Conservation (phyloP, 2,329 filamentous ascomycete genomes). For the Verticillium albo-atrum region DNA sequence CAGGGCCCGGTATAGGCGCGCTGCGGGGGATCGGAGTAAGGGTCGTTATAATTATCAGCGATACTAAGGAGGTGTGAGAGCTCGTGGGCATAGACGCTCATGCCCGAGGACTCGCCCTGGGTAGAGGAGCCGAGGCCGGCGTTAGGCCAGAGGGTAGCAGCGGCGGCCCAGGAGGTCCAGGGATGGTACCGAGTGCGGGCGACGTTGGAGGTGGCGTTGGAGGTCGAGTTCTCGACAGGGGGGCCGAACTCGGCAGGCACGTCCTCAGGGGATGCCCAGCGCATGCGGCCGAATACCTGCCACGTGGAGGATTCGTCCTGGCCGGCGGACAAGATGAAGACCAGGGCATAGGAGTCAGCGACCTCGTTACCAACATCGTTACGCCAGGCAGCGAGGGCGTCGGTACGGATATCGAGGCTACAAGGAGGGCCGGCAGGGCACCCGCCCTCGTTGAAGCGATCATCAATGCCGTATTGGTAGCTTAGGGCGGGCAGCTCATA, state of each 20-base stretch:
- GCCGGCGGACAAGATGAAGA: constrained; percentile 49
- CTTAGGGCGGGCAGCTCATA: constrained; percentile 42
- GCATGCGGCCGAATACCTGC: constrained; percentile 54
- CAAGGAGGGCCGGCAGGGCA: constrained; percentile 39
- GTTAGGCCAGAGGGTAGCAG: no score
- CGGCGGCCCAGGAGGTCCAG: no score
- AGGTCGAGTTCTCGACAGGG: constrained; percentile 22
- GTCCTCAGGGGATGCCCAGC: constrained; percentile 40
- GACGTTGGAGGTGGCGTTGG: no score
- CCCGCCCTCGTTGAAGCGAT: constrained; percentile 41
- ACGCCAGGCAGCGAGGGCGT: constrained; percentile 44
- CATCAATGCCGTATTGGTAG: constrained; percentile 47
- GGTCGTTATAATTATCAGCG: no score
- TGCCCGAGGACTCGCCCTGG: no score
- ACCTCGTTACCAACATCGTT: constrained; percentile 44
- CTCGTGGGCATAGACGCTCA: no score
- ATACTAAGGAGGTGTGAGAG: no score
- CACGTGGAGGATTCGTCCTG: constrained; percentile 52
- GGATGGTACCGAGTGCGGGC: no score
- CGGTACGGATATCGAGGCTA: constrained; percentile 41
- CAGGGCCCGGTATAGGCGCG: no score
- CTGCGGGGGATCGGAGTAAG: no score
- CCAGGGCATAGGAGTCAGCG: constrained; percentile 42
- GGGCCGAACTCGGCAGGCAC: constrained; percentile 45
- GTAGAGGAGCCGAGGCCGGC: no score